Percentiles rank a stretch among this genome's conserved stretches.
These are phyloP conservation scores for Mucuna pruriens DNA, from an alignment of 306 rosid genomes.

Conservation along the genomic window DNA sequence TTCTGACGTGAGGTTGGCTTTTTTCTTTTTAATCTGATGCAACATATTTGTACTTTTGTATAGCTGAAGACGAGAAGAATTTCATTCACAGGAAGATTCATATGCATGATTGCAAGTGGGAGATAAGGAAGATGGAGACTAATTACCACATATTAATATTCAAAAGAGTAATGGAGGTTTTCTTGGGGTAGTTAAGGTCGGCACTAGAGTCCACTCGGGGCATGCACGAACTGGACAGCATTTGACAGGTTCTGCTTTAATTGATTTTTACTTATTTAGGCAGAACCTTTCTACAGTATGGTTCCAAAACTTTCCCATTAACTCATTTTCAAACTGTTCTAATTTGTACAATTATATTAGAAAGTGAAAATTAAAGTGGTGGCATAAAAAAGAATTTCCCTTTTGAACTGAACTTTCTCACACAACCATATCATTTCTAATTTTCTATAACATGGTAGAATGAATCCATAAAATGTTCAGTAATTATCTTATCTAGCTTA, in stretches of 20 bases:
- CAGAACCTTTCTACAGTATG: constrained; percentile 28
- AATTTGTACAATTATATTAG: not conserved
- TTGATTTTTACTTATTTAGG: constrained; percentile 35
- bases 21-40: constrained; percentile 33
- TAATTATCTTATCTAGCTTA: not conserved
- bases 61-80: constrained; percentile 56
- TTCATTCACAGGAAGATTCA: constrained; percentile 43
- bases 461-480: constrained; percentile 14
- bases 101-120: constrained; percentile 58
- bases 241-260: constrained; percentile 35
- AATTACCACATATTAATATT: constrained; percentile 36
- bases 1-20: constrained; percentile 2
- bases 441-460: not conserved
- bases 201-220: constrained; percentile 42
- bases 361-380: constrained; percentile 32
- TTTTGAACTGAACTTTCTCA: constrained; percentile 31
- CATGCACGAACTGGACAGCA: constrained; percentile 45
- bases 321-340: constrained; percentile 34
- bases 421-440: not conserved
- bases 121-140: constrained; percentile 46
- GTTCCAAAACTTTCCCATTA: constrained; percentile 39
- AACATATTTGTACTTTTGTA: constrained; percentile 59
- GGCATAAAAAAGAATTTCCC: constrained; percentile 11
- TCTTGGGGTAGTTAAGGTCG: constrained; percentile 22
- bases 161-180: constrained; percentile 24